Conservation (phyloP, 2,329 filamentous ascomycete species). For the Pestalotiopsis sp. region DNA sequence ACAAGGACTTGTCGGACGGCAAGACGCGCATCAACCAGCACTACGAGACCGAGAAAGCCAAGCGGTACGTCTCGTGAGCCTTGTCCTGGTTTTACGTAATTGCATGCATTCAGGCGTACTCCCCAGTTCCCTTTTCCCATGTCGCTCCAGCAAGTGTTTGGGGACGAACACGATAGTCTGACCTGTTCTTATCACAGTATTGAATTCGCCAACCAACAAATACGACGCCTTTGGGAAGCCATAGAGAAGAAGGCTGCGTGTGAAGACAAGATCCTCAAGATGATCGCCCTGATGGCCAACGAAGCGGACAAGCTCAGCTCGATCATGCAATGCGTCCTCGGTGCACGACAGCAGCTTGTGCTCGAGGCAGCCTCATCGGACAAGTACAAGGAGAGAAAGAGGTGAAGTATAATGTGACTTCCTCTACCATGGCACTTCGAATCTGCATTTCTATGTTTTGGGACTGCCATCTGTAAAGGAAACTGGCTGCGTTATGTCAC, state of each 20-base stretch:
- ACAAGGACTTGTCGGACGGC: not conserved
- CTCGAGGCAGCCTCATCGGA: not conserved
- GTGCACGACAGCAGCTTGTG: constrained; percentile 3
- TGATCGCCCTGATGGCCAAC: not conserved
- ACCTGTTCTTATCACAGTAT: not conserved
- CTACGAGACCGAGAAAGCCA: not conserved
- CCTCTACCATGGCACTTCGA: not conserved
- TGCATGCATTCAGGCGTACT: not conserved
- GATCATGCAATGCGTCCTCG: constrained; percentile 7
- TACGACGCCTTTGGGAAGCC: constrained; percentile 9
- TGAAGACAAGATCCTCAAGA: constrained; percentile 12
- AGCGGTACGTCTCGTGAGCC: constrained; percentile 4
- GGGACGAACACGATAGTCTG: not conserved
- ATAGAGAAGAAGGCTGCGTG: constrained; percentile 15
- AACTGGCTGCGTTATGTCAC: not conserved
- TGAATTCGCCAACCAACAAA: not conserved
- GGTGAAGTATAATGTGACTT: not conserved
- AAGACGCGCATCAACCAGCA: constrained; percentile 4
- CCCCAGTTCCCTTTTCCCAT: not conserved
- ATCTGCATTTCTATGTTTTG: not conserved
- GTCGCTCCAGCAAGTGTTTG: not conserved
- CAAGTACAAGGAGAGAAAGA: not conserved
- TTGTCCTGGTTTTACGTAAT: not conserved
- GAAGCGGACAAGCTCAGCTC: not conserved
- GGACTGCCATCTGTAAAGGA: not conserved